Conservation (phyloP, 306 rosid genomes). For the Amphicarpaea edgeworthii region DNA sequence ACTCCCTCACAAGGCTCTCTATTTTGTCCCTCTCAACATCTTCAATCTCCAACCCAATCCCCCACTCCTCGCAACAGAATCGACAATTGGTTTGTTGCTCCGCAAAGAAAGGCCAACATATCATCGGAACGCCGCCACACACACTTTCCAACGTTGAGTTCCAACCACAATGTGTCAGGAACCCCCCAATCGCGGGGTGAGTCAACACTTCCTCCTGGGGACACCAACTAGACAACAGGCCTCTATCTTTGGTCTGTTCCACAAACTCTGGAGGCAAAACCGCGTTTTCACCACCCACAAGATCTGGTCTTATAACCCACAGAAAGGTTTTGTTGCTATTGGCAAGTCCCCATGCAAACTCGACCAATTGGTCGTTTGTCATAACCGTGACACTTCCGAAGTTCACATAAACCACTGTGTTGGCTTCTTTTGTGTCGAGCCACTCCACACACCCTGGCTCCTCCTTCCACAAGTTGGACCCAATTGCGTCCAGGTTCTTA, state of each 20-base stretch:
- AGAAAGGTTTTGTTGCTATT: slow-evolving; percentile 55
- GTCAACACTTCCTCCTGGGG: slow-evolving; percentile 64
- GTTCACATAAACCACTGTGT: slow-evolving; percentile 69
- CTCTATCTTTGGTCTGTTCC: slow-evolving; percentile 46
- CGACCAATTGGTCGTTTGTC: slow-evolving; percentile 59
- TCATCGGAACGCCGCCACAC: slow-evolving; percentile 61
- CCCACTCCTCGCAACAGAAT: slow-evolving; percentile 62
- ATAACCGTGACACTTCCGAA: slow-evolving; percentile 75
- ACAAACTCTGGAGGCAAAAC: slow-evolving; percentile 54
- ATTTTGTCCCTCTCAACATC: slow-evolving; percentile 47
- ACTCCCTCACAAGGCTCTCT: slow-evolving; percentile 53
- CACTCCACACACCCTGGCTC: slow-evolving; percentile 62
- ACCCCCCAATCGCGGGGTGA: slow-evolving; percentile 65
- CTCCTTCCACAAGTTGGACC: slow-evolving; percentile 78
- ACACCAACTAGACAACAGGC: slow-evolving; percentile 65
- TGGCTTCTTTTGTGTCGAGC: slow-evolving; percentile 56
- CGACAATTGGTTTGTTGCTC: slow-evolving; percentile 77
- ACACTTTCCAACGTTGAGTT: slow-evolving; percentile 71
- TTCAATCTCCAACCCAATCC: slow-evolving; percentile 66
- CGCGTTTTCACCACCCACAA: slow-evolving; percentile 51
- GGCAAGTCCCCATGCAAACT: slow-evolving; percentile 82
- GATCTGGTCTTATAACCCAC: slow-evolving; percentile 72
- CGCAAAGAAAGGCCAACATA: slow-evolving; percentile 75
- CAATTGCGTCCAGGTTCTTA: slow-evolving; percentile 36
- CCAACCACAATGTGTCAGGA: slow-evolving; percentile 75